Base-by-base conservation (phyloP, 257 asterid species). In the Solanum chmielewskii region DNA sequence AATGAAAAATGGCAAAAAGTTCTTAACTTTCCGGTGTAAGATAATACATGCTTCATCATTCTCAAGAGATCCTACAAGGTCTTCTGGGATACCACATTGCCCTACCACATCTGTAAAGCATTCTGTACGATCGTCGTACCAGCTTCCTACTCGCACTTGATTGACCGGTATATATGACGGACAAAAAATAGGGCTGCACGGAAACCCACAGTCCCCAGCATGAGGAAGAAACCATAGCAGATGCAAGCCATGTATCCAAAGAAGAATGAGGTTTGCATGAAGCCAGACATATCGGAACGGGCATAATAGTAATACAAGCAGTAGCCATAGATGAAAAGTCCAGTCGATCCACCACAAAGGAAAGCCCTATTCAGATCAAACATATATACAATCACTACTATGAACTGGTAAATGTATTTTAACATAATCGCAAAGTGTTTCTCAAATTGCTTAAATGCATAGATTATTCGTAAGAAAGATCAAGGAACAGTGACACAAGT, bases 261-360 rank as follows among this genome's bases (percentile, higher is more conserved):
- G 88, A 89, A 89, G 83, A 86, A 89, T 29, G 91, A 86, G 70
- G 89, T 89, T 87, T 89, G 91, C 91, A 89, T 89, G 49, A 89
- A 88, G 52, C 91, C 91, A 4, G 89, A 87, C 91, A 89, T 89
- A 69, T 87, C 91, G 4, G 91, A 89, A 82, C 89, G 85, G 39
- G 88, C 89, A 87, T 84, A 85, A 52, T 89, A 89, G 87, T 89
- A 89, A 68, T 89, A 89, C 42, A 89, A 75, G 87, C 91, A 89
- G 87, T 89, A 89, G 45, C 89, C 91, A 12, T 89, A 89, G 45
- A 89, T 78, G 86, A 89, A 89, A 11, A 89, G 49, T 7, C 91
- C 91, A 6, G 91, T 89, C 33, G 91, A 89, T 87, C 91, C 91
- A 78, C 91, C 91, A 59, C 91, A 89, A 42, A 89, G 86, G 83